Conservation (phyloP, 352 stramenopile species). For the Pythium dissotocum region DNA sequence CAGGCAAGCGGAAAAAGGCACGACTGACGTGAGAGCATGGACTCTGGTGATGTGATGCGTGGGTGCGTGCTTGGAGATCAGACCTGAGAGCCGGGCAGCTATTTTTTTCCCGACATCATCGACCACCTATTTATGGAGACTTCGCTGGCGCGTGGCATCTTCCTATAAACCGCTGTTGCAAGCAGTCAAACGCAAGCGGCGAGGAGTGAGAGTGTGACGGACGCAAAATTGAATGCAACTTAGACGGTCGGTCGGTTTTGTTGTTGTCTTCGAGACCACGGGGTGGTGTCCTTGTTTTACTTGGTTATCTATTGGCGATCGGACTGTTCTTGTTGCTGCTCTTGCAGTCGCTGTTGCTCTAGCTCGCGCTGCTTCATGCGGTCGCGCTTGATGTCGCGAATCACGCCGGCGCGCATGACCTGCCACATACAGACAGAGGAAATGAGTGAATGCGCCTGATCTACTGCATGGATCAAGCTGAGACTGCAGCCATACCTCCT, state of each 20-base stretch:
- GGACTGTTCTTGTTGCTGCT: constrained; percentile 5
- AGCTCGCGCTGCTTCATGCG: constrained; percentile 53
- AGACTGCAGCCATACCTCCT: constrained; percentile 44
- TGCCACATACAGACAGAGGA: not conserved
- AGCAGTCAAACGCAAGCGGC: not conserved
- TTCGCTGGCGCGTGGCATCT: not conserved
- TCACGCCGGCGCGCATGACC: constrained; percentile 72
- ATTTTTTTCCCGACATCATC: not conserved
- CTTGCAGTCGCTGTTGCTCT: constrained; percentile 32
- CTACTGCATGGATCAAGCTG: not conserved
- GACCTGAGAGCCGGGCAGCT: not conserved
- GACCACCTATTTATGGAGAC: not conserved
- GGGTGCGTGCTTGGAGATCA: not conserved
- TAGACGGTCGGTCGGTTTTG: constrained; percentile 2
- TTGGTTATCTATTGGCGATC: constrained; percentile 4
- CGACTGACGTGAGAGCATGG: not conserved
- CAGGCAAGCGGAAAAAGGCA: not conserved
- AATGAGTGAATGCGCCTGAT: not conserved
- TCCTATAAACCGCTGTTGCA: not conserved
- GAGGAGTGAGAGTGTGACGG: not conserved
- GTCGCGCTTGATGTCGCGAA: constrained; percentile 80
- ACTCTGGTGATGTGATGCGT: not conserved
- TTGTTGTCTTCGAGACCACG: not conserved
- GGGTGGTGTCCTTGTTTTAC: not conserved
- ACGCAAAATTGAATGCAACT: not conserved